phyloP scores from a whole-genome alignment of 2,329 filamentous ascomycete genomes.

The Trichoderma gracile region DNA sequence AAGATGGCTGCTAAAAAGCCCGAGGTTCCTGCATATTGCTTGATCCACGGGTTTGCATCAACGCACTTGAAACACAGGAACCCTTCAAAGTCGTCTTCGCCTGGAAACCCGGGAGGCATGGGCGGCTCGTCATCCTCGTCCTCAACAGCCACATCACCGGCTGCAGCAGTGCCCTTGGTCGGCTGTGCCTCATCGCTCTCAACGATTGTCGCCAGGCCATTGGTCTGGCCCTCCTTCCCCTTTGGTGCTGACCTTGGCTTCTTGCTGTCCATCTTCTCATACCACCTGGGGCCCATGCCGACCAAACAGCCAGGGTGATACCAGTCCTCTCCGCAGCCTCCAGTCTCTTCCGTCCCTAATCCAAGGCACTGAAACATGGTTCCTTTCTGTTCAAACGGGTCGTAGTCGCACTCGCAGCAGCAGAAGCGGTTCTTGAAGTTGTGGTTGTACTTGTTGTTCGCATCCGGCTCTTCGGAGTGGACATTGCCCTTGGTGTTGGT shows the following conservation, averaged over 20 bases:
- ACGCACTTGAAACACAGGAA: constrained; percentile 95
- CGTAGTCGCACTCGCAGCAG: constrained; percentile 83
- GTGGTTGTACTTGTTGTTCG: constrained; percentile 86
- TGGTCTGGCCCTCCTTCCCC: constrained; percentile 15
- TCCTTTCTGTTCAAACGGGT: constrained; percentile 84
- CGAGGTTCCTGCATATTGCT: constrained; percentile 74
- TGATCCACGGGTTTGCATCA: constrained; percentile 86
- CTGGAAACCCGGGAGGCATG: constrained; percentile 81
- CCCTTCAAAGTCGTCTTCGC: constrained; percentile 84
- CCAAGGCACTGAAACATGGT: constrained; percentile 98
- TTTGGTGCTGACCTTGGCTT: constrained; percentile 36
- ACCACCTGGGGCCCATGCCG: constrained; percentile 74
- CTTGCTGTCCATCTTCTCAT: constrained; percentile 52
- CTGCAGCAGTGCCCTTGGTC: constrained; percentile 28
- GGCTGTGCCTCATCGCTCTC: constrained; percentile 47
- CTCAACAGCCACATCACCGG: constrained; percentile 37
- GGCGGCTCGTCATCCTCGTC: constrained; percentile 63
- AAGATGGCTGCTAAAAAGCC: constrained; percentile 80
- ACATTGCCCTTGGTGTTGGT: constrained; percentile 78
- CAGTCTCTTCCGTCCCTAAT: constrained; percentile 73
- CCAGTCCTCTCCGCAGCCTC: constrained; percentile 96
- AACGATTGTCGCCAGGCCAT: constrained; percentile 50
- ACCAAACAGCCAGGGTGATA: constrained; percentile 93
- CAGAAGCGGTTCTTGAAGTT: constrained; percentile 95
- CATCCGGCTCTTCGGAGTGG: constrained; percentile 70